Evolutionary conservation across 164 flowering plant genomes (phyloP).

Genomic region (Berberis thunbergii): DNA sequence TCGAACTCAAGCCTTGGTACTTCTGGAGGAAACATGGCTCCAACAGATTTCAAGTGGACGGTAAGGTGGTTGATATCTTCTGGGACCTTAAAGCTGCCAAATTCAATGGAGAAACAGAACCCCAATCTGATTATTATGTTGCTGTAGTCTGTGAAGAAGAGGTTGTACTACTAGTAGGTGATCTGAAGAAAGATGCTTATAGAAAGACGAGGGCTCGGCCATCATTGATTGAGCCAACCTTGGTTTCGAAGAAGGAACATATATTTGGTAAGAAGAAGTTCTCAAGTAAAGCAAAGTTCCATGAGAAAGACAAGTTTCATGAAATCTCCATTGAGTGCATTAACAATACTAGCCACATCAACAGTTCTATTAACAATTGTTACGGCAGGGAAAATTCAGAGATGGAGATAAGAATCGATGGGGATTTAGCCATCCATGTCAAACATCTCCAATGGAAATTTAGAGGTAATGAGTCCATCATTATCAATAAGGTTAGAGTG

Average conservation of each 20-base stretch:
- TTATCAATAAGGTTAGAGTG: constrained; percentile 36
- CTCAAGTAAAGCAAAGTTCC: constrained; percentile 39
- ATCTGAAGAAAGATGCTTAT: constrained; percentile 59
- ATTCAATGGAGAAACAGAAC: constrained; percentile 58
- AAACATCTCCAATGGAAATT: constrained; percentile 76
- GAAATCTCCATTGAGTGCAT: constrained; percentile 57
- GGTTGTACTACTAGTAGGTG: constrained; percentile 54
- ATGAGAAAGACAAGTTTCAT: constrained; percentile 44
- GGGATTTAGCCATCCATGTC: constrained; percentile 46
- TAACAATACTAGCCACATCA: constrained; percentile 8
- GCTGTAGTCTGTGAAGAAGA: constrained; percentile 58
- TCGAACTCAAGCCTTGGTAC: constrained; percentile 68
- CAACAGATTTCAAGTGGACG: constrained; percentile 37
- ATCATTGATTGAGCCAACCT: constrained; percentile 41
- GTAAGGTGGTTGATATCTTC: constrained; percentile 33
- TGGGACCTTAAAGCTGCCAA: constrained; percentile 67
- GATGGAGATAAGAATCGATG: constrained; percentile 68
- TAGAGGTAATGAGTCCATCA: constrained; percentile 56
- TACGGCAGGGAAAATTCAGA: constrained; percentile 35
- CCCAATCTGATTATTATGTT: constrained; percentile 54
- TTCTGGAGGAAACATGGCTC: constrained; percentile 68
- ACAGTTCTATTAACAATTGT: constrained; percentile 5
- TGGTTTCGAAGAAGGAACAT: constrained; percentile 57
- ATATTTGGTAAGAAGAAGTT: constrained; percentile 54
- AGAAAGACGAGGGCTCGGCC: constrained; percentile 54